phyloP scores from a whole-genome alignment of 148 eudicot species.

The Persicaria maculosa region DNA sequence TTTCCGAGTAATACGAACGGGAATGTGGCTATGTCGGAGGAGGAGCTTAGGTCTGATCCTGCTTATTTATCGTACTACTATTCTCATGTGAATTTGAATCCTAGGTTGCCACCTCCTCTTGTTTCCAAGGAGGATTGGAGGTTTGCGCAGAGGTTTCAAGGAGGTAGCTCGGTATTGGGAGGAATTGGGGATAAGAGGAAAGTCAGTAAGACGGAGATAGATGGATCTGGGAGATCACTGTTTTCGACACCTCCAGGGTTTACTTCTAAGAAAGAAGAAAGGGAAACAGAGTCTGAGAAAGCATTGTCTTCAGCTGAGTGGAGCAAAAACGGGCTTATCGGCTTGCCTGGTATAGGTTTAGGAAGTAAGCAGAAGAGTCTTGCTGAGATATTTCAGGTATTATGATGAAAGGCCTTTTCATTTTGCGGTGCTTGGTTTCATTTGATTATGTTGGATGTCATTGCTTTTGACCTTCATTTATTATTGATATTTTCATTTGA shows the following conservation, averaged over 20 bases:
- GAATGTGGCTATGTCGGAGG: slow-evolving; percentile 56
- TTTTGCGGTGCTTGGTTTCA: not conserved
- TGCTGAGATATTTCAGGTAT: slow-evolving; percentile 94
- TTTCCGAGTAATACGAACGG: slow-evolving; percentile 31
- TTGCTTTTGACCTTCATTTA: not conserved
- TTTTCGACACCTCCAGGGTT: slow-evolving; percentile 79
- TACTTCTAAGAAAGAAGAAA: slow-evolving; percentile 63
- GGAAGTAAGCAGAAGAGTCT: slow-evolving; percentile 88
- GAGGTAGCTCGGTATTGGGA: slow-evolving; percentile 68
- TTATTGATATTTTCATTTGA: not conserved
- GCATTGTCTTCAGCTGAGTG: slow-evolving; percentile 58
- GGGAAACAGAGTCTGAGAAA: slow-evolving; percentile 46
- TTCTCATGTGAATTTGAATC: slow-evolving; percentile 80
- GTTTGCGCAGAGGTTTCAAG: slow-evolving; percentile 68
- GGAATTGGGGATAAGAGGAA: slow-evolving; percentile 91
- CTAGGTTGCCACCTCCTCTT: slow-evolving; percentile 91
- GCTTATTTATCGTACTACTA: slow-evolving; percentile 81
- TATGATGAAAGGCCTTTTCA: not conserved
- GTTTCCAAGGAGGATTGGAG: slow-evolving; percentile 92
- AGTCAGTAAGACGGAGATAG: slow-evolving; percentile 41
- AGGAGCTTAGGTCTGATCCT: slow-evolving; percentile 95
- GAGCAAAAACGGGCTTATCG: slow-evolving; percentile 93
- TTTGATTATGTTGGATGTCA: not conserved
- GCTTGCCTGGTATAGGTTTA: slow-evolving; percentile 79
- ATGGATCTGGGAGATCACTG: slow-evolving; percentile 54